A percentile compares a stretch with the other conserved stretches of the same genome.
These are phyloP conservation scores for Kalmusia sp. DNA, from an alignment of 2,329 filamentous ascomycete genomes.

Conservation along the genomic window DNA sequence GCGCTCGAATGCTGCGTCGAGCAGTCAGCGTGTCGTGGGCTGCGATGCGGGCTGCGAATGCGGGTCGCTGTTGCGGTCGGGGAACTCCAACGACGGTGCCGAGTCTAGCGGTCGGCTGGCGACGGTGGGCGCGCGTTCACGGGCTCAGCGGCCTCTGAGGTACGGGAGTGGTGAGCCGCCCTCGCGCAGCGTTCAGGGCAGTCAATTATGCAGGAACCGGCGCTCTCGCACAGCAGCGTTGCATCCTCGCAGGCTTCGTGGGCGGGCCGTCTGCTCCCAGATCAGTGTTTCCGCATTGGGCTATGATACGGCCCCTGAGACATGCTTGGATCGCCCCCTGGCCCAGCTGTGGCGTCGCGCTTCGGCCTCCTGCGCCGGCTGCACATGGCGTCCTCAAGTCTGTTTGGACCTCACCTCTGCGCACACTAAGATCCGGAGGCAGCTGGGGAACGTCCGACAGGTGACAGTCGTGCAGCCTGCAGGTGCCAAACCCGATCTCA, in stretches of 20 bases:
- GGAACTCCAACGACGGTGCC: neutral
- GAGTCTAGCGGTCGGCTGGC: neutral
- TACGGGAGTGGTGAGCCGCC: too few species aligned
- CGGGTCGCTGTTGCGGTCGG: slow-evolving; percentile 14
- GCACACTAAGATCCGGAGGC: neutral
- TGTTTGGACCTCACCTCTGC: slow-evolving; percentile 20
- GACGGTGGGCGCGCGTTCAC: too few species aligned
- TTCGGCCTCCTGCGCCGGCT: slow-evolving; percentile 6
- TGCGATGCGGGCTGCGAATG: slow-evolving; percentile 1
- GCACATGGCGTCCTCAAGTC: slow-evolving; percentile 8
- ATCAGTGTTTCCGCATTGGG: slow-evolving; percentile 28
- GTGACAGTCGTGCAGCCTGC: neutral
- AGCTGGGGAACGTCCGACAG: neutral
- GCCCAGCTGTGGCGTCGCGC: slow-evolving; percentile 1
- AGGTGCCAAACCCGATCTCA: neutral
- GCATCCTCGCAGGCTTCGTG: neutral
- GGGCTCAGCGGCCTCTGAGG: too few species aligned
- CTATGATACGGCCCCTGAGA: slow-evolving; percentile 35
- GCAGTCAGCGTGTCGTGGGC: neutral
- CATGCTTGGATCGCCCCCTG: slow-evolving; percentile 19
- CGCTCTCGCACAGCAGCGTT: neutral
- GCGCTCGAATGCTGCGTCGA: too few species aligned
- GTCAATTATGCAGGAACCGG: neutral
- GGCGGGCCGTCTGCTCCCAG: neutral
- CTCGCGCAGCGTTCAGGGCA: too few species aligned